Percentiles rank a stretch among this genome's conserved stretches.
phyloP scores from a whole-genome alignment of 2,329 filamentous ascomycete species.

The Ceratocystis alfenasii region DNA sequence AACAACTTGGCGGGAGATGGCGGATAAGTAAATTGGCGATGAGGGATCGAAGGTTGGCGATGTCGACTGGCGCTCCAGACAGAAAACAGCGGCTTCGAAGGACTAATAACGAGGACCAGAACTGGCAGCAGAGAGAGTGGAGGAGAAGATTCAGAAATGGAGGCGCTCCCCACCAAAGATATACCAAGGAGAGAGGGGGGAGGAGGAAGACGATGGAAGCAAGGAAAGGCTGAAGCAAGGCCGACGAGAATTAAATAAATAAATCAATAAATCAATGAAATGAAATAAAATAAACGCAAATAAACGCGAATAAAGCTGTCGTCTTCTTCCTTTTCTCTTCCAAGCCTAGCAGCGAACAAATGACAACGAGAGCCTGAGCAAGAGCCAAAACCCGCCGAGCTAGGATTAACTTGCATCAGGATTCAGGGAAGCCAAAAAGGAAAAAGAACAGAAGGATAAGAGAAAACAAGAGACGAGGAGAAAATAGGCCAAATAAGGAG shows the following conservation, averaged over 20 bases:
- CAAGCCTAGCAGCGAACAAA: background rate
- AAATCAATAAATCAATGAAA: background rate
- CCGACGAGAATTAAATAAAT: background rate
- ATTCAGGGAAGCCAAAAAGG: constrained; percentile 1
- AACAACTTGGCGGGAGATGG: background rate
- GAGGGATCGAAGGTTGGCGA: background rate
- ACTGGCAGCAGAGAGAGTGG: background rate
- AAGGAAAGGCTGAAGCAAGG: background rate
- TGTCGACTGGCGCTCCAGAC: background rate
- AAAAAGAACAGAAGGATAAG: constrained; percentile 7
- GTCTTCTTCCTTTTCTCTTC: background rate
- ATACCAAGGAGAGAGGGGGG: background rate
- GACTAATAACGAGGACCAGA: background rate
- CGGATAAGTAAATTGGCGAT: background rate
- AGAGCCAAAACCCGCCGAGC: constrained; percentile 1
- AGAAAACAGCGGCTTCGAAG: background rate
- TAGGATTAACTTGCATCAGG: constrained; percentile 1
- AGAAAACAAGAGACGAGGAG: constrained; percentile 12
- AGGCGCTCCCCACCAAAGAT: background rate
- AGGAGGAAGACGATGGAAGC: constrained; percentile 5
- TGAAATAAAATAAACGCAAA: background rate
- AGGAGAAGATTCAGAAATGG: background rate
- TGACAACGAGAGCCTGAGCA: background rate
- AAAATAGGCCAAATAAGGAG: constrained; percentile 3
- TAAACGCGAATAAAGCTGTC: background rate